Percentiles rank a stretch among this genome's conserved stretches.
Conservation (phyloP, 108 stramenopile genomes). For the Chaetoceros tenuissimus region DNA sequence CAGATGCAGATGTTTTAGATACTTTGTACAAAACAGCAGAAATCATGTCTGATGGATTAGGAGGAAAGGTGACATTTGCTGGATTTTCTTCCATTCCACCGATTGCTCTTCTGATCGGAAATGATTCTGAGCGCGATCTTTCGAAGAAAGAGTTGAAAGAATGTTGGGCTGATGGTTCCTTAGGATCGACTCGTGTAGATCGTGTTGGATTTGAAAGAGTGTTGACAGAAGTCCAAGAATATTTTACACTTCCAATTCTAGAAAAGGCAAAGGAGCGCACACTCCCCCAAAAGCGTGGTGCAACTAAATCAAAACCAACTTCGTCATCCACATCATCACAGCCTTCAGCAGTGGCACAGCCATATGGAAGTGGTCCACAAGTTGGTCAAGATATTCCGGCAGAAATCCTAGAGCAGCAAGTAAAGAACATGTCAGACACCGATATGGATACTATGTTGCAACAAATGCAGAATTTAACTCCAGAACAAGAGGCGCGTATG, state of each 20-base stretch:
- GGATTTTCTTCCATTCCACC: conserved; percentile 57
- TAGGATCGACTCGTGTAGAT: conserved; percentile 54
- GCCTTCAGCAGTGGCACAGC: conserved; percentile 1
- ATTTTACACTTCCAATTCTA: conserved; percentile 67
- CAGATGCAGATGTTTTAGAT: conserved; percentile 55
- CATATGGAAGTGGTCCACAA: conserved; percentile 5
- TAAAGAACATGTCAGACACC: conserved; percentile 55
- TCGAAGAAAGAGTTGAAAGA: conserved; percentile 41
- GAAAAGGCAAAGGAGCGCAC: conserved; percentile 38
- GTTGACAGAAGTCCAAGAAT: conserved; percentile 73
- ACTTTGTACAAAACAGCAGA: conserved; percentile 56
- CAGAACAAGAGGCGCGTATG: conserved; percentile 58
- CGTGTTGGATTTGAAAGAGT: conserved; percentile 58
- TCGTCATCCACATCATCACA: conserved; percentile 6
- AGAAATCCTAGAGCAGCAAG: conserved; percentile 32
- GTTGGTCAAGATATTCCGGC: conserved; percentile 34
- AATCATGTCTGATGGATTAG: conserved; percentile 44
- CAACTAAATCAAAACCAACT: too few relatives aligned
- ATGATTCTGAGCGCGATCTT: conserved; percentile 46
- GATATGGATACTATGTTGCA: conserved; percentile 51
- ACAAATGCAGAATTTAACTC: conserved; percentile 47
- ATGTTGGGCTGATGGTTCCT: conserved; percentile 58
- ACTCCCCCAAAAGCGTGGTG: conserved; percentile 12
- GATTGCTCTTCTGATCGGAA: conserved; percentile 40
- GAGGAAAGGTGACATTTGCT: conserved; percentile 52